Percentiles rank a stretch among this genome's conserved stretches.
These are phyloP conservation scores for Forsythia suspensa DNA, from an alignment of 257 asterid genomes.

Conservation along the genomic window DNA sequence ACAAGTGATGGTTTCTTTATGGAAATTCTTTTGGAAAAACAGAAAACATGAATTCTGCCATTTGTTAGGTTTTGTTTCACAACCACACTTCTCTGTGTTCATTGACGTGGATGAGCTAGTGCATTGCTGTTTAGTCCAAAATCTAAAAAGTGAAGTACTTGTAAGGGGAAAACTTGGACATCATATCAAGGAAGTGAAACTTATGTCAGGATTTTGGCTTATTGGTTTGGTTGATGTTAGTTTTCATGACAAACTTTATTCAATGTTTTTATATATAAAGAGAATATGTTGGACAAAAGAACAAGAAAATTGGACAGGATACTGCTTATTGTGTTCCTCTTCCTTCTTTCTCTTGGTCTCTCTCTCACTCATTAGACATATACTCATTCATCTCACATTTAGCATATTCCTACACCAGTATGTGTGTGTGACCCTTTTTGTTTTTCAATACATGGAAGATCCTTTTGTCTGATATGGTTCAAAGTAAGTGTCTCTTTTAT, in stretches of 20 bases:
- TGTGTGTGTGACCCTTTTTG: not conserved
- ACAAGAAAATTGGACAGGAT: not conserved
- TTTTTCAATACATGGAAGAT: not conserved
- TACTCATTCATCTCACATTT: not conserved
- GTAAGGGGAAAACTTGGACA: not conserved
- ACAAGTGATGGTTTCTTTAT: not conserved
- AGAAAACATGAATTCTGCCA: not conserved
- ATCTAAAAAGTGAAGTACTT: slow-evolving; percentile 2
- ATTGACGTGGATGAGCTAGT: not conserved
- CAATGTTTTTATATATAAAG: not conserved
- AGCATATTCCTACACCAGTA: not conserved
- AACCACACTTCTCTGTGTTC: slow-evolving; percentile 12
- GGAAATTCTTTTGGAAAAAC: not conserved
- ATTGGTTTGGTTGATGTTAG: not conserved
- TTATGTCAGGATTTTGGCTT: slow-evolving; percentile 1
- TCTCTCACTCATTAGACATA: not conserved
- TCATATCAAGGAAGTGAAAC: not conserved
- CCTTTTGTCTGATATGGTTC: not conserved
- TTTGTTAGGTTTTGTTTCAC: not conserved
- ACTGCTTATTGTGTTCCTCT: not conserved
- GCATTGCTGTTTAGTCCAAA: not conserved
- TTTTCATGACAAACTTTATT: slow-evolving; percentile 3
- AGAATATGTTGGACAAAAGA: not conserved
- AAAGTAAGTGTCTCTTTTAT: not conserved
- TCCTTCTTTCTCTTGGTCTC: not conserved